phyloP scores from a whole-genome alignment of 108 stramenopile species.

The Schizochytrium sp. region DNA sequence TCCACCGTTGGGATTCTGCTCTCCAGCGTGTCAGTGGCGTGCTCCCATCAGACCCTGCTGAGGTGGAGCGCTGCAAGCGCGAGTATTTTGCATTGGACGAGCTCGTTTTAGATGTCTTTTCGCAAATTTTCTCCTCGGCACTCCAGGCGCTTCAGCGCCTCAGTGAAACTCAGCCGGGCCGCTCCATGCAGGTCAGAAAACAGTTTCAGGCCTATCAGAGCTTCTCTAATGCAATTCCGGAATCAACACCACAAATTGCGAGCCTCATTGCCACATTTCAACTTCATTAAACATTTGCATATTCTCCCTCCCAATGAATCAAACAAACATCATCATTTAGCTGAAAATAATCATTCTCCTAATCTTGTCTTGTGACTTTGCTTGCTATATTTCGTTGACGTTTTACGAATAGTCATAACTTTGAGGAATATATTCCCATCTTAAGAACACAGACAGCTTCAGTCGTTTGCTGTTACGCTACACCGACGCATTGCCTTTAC shows the following conservation, averaged over 20 bases:
- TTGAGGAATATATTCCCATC: too few species aligned
- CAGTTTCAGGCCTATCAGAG: conserved; percentile 36
- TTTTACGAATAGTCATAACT: too few species aligned
- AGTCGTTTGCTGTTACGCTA: too few species aligned
- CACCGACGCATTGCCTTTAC: too few species aligned
- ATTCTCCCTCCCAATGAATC: too few species aligned
- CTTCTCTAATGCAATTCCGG: conserved; percentile 26
- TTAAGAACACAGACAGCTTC: too few species aligned
- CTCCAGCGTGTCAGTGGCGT: background rate
- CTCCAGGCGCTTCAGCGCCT: conserved; percentile 51
- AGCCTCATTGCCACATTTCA: conserved; percentile 1
- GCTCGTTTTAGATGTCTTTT: conserved; percentile 13
- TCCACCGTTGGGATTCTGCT: conserved; percentile 19
- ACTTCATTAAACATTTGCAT: background rate
- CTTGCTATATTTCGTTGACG: too few species aligned
- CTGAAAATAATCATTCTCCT: too few species aligned
- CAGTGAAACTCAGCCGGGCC: background rate
- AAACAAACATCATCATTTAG: too few species aligned
- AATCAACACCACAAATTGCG: background rate
- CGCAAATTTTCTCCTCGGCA: conserved; percentile 28
- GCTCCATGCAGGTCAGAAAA: background rate
- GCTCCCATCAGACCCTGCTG: background rate
- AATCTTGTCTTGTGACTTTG: too few species aligned
- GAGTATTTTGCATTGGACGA: conserved; percentile 44
- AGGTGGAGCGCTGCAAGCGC: conserved; percentile 26